Conservation (phyloP, 441 rosid species). For the Adansonia rubrostipa region DNA sequence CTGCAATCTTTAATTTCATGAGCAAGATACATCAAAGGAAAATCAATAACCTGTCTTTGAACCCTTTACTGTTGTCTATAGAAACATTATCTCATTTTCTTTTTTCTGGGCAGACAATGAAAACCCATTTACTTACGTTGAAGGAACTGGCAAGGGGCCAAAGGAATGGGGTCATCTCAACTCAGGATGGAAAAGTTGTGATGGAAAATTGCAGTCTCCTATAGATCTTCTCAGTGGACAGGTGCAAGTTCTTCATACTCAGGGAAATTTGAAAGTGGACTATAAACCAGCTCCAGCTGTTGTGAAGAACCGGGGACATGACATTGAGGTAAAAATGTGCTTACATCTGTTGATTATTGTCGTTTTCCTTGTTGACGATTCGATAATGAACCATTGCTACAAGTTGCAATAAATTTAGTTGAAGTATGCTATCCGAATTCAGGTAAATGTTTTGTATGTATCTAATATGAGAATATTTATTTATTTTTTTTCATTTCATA, state of each 20-base stretch:
- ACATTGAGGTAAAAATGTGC: slow-evolving; percentile 39
- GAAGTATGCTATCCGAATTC: too few species aligned
- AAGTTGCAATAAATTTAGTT: too few species aligned
- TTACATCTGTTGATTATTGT: background rate
- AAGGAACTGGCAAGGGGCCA: slow-evolving; percentile 50
- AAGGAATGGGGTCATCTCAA: slow-evolving; percentile 39
- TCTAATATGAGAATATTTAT: slow-evolving; percentile 33
- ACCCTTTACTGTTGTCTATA: background rate
- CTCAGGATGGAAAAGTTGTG: slow-evolving; percentile 57
- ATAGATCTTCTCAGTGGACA: slow-evolving; percentile 48
- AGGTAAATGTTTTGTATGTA: background rate
- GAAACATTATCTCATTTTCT: background rate
- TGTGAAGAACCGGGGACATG: slow-evolving; percentile 58
- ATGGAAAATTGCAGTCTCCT: slow-evolving; percentile 66
- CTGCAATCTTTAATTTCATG: background rate
- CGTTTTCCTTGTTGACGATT: background rate
- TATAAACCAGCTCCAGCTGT: slow-evolving; percentile 57
- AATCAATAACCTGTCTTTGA: background rate
- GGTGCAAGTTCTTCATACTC: slow-evolving; percentile 30
- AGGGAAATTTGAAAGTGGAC: slow-evolving; percentile 41
- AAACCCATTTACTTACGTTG: slow-evolving; percentile 42
- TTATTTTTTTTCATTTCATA: too few species aligned
- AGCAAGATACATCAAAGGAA: background rate
- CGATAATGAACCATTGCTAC: slow-evolving; percentile 44
- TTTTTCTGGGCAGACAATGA: slow-evolving; percentile 39